These are phyloP conservation scores for Exophiala sideris DNA, from an alignment of 2,329 filamentous ascomycete species.

Conservation along the genomic window DNA sequence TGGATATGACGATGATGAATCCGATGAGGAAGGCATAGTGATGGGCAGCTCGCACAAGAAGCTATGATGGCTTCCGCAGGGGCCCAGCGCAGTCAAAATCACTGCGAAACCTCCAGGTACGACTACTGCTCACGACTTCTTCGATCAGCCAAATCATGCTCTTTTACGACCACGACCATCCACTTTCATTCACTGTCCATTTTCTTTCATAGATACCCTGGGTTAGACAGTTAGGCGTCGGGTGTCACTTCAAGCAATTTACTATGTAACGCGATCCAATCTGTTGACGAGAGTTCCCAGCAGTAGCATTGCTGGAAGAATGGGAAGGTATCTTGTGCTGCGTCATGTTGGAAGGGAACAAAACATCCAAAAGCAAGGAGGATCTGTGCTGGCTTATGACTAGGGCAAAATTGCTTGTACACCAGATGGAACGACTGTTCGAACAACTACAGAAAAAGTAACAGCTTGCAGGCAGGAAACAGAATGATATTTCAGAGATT, in stretches of 20 bases:
- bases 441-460: neutral
- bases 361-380: neutral
- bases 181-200: neutral
- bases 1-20: conserved; percentile 19
- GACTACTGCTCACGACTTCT: neutral
- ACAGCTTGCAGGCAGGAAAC: neutral
- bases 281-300: neutral
- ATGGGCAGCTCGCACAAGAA: conserved; percentile 20
- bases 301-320: neutral
- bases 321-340: neutral
- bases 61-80: conserved; percentile 6
- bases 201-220: conserved; percentile 24
- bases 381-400: neutral
- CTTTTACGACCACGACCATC: neutral
- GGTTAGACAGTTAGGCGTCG: conserved; percentile 20
- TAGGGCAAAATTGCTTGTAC: neutral
- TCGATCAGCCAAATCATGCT: neutral
- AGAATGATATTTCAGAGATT: neutral
- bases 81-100: neutral
- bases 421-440: neutral
- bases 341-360: neutral
- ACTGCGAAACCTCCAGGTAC: neutral
- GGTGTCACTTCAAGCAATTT: neutral
- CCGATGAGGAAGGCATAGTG: conserved; percentile 28
- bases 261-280: neutral